Evolutionary conservation across 805 yeast genomes (phyloP).

Genomic region (Yamadazyma laniorum): DNA sequence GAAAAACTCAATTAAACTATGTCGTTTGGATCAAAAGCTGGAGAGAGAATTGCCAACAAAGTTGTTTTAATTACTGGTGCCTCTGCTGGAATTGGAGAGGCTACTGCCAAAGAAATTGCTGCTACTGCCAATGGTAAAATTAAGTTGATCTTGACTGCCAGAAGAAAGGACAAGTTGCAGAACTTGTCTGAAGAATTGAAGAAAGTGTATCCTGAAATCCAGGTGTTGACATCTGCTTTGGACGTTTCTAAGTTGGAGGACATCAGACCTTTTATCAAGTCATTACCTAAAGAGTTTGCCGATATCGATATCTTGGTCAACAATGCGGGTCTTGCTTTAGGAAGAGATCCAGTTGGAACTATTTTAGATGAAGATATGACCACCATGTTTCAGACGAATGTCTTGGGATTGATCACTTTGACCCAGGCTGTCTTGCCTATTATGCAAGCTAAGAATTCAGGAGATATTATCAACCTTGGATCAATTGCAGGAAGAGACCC

Average conservation of each 20-base stretch:
- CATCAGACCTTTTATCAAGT: constrained; percentile 47
- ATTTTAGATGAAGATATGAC: constrained; percentile 63
- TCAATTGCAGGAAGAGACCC: constrained; percentile 80
- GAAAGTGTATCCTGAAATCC: constrained; percentile 46
- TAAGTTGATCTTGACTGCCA: constrained; percentile 72
- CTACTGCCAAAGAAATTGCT: constrained; percentile 87
- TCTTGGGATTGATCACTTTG: constrained; percentile 76
- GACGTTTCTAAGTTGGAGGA: constrained; percentile 43
- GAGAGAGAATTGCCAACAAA: constrained; percentile 77
- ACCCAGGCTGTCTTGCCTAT: constrained; percentile 77
- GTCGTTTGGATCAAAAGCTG: constrained; percentile 74
- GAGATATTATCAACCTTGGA: constrained; percentile 73
- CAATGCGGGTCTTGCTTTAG: constrained; percentile 81
- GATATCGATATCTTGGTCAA: constrained; percentile 67
- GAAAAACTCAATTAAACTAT: too few species aligned
- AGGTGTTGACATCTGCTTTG: constrained; percentile 57
- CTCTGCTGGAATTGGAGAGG: constrained; percentile 91
- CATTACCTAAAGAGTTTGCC: constrained; percentile 57
- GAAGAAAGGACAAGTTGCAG: constrained; percentile 64
- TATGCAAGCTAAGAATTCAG: constrained; percentile 66
- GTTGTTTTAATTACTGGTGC: constrained; percentile 92
- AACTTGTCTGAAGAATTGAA: constrained; percentile 48
- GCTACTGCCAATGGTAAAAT: constrained; percentile 68
- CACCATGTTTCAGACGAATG: constrained; percentile 83
- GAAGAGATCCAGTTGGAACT: constrained; percentile 72